A percentile compares a stretch with the other conserved stretches of the same genome.
These are phyloP conservation scores for Linanthus parryae DNA, from an alignment of 148 eudicot genomes.

Conservation along the genomic window DNA sequence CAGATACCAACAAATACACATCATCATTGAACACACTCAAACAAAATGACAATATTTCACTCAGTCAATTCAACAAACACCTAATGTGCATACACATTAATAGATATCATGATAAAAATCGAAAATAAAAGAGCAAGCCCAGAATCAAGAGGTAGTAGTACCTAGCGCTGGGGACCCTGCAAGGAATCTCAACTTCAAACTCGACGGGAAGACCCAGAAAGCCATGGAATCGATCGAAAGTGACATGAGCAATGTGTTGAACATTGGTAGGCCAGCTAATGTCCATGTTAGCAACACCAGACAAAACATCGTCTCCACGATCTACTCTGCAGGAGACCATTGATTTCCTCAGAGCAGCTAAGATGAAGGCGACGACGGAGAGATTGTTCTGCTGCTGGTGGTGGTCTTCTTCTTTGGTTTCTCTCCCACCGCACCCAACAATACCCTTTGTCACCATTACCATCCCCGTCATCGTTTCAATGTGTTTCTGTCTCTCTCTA, in stretches of 20 bases:
- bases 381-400: conserved; percentile 27
- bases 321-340: conserved; percentile 54
- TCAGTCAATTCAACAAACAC: no score
- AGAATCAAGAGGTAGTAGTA: no score
- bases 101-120: no score
- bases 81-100: no score
- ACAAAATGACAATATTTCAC: no score
- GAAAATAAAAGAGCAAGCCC: no score
- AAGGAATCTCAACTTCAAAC: conserved; percentile 73
- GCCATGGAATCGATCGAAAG: conserved; percentile 82
- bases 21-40: no score
- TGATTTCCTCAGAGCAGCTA: conserved; percentile 49
- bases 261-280: conserved; percentile 96
- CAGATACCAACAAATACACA: no score
- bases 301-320: conserved; percentile 31
- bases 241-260: conserved; percentile 80
- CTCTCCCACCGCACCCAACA: neutral
- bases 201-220: conserved; percentile 88
- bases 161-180: conserved; percentile 88
- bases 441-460: conserved; percentile 2
- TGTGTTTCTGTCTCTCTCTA: conserved; percentile 7
- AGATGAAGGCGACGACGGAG: conserved; percentile 32
- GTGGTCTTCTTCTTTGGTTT: conserved; percentile 13
- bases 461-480: conserved; percentile 4
- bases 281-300: conserved; percentile 64